Percentiles rank a stretch among this genome's conserved stretches.
Evolutionary conservation across 2,329 filamentous ascomycete genomes (phyloP).

Genomic region (Periconia sp.): DNA sequence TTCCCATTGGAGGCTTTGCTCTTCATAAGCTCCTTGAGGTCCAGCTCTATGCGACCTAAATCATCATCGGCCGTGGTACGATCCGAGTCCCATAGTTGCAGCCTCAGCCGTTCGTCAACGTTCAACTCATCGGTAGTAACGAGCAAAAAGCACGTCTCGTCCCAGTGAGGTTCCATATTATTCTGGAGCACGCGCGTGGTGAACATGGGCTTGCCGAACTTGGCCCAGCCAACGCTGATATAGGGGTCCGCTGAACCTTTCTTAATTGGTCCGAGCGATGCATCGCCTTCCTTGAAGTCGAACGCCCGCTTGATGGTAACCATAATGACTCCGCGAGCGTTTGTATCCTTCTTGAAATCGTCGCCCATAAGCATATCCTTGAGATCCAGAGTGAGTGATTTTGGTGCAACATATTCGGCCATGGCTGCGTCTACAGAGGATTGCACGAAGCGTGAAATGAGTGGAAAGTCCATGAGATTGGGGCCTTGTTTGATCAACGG

Average conservation of each 20-base stretch:
- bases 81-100: constrained; percentile 78
- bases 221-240: constrained; percentile 73
- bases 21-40: constrained; percentile 66
- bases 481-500: constrained; percentile 69
- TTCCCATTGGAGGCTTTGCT: constrained; percentile 60
- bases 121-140: constrained; percentile 73
- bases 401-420: constrained; percentile 75
- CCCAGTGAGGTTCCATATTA: constrained; percentile 70
- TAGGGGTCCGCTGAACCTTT: constrained; percentile 69
- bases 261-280: constrained; percentile 61
- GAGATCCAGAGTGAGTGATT: constrained; percentile 71
- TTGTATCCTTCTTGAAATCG: constrained; percentile 76
- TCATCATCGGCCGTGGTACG: constrained; percentile 73
- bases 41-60: constrained; percentile 70
- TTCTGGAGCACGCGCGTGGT: constrained; percentile 66
- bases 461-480: constrained; percentile 74
- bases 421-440: constrained; percentile 72
- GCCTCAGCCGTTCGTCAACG: constrained; percentile 66
- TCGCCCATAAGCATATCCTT: constrained; percentile 78
- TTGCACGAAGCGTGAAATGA: constrained; percentile 75
- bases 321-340: constrained; percentile 64
- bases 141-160: constrained; percentile 69
- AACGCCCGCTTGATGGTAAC: constrained; percentile 67
- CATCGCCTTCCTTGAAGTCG: constrained; percentile 72
- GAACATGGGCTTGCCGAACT: constrained; percentile 70